Base-by-base conservation (phyloP, 2,329 filamentous ascomycete species). In the Botrytis deweyae region DNA sequence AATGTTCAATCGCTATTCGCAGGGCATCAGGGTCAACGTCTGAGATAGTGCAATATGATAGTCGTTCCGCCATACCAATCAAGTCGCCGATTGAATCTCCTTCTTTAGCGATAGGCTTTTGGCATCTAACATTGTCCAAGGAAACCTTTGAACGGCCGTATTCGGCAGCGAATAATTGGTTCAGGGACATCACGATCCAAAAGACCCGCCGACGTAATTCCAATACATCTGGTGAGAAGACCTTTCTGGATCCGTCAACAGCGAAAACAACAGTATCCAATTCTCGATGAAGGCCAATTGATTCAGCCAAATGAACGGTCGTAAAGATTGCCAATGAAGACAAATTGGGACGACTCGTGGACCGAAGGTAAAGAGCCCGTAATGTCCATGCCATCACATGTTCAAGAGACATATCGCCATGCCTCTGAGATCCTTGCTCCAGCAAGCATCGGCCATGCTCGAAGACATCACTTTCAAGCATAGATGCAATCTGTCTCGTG, bases 271-370 rank as follows among this genome's bases (percentile, higher is more conserved):
- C 70, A 20, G 74, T 72, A 29, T 70, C 70, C 20, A 82, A 74
- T 5, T 80, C 77, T 49, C 76, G 77, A 74, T 80, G 80, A 22
- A 81, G 73, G 1, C 78, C 79, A 49, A 78, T 77, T 8, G 78
- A 74, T 75, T 80, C 79, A 14, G 78, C 78, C n/a, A 79, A 58
- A 70, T 81, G 80, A 14, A 80, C 70, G 4, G 78, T 73, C 18
- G 73, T 77, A 65, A 76, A 78, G 33, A 75, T 78, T 49, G 78
- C 75, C 68, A 80, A 72, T 77, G 79, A 80, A 18, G 78, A 76
- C 8, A 78, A 46, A 66, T 78, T 76, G 14, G 79, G 79, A 64
- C 77, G 73, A 22, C 76, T 79, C 4, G 78, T 80, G 14, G 59
- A 74, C 10, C 80, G 76, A 16, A 80, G 76, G 70, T 81, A 81